Evolutionary conservation across 164 flowering plant species (phyloP).

Genomic region (Umbellularia californica): DNA sequence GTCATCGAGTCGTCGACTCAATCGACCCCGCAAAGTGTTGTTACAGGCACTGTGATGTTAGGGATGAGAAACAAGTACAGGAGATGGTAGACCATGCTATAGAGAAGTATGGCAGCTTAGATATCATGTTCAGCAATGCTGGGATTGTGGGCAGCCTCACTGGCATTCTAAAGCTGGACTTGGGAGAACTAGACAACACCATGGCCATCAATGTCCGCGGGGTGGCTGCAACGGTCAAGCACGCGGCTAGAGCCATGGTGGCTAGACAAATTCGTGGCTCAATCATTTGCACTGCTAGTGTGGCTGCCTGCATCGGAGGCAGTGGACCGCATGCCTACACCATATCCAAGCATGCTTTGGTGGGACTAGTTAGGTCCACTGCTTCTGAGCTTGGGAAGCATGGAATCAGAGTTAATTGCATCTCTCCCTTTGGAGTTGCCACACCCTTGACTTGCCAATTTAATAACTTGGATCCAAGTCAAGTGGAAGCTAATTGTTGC

Average conservation of each 20-base stretch:
- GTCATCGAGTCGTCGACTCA: conserved; percentile 16
- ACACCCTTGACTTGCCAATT: conserved; percentile 49
- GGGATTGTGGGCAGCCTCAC: conserved; percentile 10
- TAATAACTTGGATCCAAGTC: conserved; percentile 23
- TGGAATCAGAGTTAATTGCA: conserved; percentile 41
- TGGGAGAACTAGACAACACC: not conserved
- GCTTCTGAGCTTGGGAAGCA: conserved; percentile 19
- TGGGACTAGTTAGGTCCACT: conserved; percentile 21
- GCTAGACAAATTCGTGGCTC: conserved; percentile 16
- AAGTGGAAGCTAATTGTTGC: conserved; percentile 30
- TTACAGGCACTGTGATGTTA: conserved; percentile 29
- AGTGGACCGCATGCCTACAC: conserved; percentile 20
- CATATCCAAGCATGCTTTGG: conserved; percentile 25
- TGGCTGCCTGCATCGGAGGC: conserved; percentile 17
- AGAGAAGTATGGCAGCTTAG: conserved; percentile 19
- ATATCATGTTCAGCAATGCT: conserved; percentile 33
- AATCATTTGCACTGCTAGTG: conserved; percentile 27
- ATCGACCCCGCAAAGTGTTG: conserved; percentile 13
- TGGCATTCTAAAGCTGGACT: conserved; percentile 6
- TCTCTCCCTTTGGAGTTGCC: conserved; percentile 57
- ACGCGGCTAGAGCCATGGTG: conserved; percentile 24
- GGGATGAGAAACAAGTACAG: conserved; percentile 25
- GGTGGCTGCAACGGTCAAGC: not conserved
- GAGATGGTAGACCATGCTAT: conserved; percentile 13
- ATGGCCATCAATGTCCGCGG: conserved; percentile 7